A percentile compares a stretch with the other conserved stretches of the same genome.
Evolutionary conservation across 2,329 filamentous ascomycete genomes (phyloP).

Genomic region (Coccinonectria pachysandricola): DNA sequence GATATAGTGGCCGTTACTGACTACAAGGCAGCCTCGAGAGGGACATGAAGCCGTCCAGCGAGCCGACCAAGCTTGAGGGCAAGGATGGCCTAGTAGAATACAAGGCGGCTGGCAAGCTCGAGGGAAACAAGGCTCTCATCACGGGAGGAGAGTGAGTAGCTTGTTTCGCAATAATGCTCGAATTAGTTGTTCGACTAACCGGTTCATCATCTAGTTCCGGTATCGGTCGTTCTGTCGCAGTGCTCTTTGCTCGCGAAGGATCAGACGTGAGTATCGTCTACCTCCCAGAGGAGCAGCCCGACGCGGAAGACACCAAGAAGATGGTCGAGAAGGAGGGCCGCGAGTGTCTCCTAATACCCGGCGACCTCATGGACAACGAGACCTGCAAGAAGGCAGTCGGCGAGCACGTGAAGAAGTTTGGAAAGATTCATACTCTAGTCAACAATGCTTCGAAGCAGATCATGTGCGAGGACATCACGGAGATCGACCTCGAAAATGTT

Average conservation of each 20-base stretch:
- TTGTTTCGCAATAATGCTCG: too few species aligned
- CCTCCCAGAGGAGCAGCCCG: constrained; percentile 43
- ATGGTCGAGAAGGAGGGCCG: constrained; percentile 40
- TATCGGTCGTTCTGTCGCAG: constrained; percentile 43
- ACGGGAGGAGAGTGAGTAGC: constrained; percentile 47
- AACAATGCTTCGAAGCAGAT: constrained; percentile 51
- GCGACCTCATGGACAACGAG: constrained; percentile 38
- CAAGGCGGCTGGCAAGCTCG: constrained; percentile 36
- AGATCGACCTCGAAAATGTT: constrained; percentile 44
- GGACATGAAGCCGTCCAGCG: constrained; percentile 28
- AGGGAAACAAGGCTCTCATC: constrained; percentile 40
- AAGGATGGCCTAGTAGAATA: constrained; percentile 28
- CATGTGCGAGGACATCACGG: constrained; percentile 39
- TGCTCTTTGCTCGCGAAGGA: constrained; percentile 48
- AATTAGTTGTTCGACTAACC: too few species aligned
- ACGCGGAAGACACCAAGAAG: constrained; percentile 43
- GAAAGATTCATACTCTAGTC: constrained; percentile 39
- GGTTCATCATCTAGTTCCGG: constrained; percentile 38
- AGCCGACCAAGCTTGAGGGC: constrained; percentile 30
- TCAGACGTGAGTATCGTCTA: constrained; percentile 46
- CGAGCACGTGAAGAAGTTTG: constrained; percentile 39
- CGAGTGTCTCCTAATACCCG: constrained; percentile 35
- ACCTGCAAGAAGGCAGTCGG: constrained; percentile 42
- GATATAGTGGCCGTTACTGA: too few species aligned
- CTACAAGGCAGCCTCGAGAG: too few species aligned